These are phyloP conservation scores for Trichoderma sp. DNA, from an alignment of 2,329 filamentous ascomycete species.

Conservation along the genomic window DNA sequence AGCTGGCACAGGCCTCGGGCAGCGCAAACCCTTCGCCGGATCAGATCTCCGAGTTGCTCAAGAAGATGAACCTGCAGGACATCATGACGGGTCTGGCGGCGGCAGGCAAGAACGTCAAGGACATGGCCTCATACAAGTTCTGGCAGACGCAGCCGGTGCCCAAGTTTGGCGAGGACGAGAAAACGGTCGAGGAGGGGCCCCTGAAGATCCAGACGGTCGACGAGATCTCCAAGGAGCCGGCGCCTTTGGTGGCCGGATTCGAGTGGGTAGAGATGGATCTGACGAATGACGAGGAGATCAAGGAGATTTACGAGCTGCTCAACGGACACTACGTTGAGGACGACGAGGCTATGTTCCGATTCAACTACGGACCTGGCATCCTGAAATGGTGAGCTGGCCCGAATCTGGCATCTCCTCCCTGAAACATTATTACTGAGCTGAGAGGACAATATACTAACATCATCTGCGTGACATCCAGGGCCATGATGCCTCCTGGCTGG, in stretches of 20 bases:
- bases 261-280: constrained; percentile 95
- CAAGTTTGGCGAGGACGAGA: constrained; percentile 66
- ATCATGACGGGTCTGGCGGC: constrained; percentile 75
- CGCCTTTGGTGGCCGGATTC: constrained; percentile 76
- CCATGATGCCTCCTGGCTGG: constrained; percentile 93
- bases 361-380: constrained; percentile 90
- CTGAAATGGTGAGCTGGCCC: constrained; percentile 71
- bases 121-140: constrained; percentile 98
- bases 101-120: constrained; percentile 85
- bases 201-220: constrained; percentile 79
- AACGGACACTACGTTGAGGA: constrained; percentile 97
- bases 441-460: background rate
- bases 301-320: constrained; percentile 89
- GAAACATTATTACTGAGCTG: background rate
- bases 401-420: background rate
- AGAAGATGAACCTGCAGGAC: constrained; percentile 67
- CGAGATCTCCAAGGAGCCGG: constrained; percentile 75
- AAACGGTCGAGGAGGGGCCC: constrained; percentile 72
- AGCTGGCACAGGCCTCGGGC: constrained; percentile 44
- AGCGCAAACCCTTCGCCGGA: constrained; percentile 41
- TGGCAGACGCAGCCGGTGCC: constrained; percentile 97
- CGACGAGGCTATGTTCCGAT: constrained; percentile 94
- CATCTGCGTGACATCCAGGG: constrained; percentile 54
- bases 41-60: constrained; percentile 54
- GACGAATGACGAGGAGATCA: constrained; percentile 72